Conservation (phyloP, 108 stramenopile genomes). For the Discostella pseudostelligera region DNA sequence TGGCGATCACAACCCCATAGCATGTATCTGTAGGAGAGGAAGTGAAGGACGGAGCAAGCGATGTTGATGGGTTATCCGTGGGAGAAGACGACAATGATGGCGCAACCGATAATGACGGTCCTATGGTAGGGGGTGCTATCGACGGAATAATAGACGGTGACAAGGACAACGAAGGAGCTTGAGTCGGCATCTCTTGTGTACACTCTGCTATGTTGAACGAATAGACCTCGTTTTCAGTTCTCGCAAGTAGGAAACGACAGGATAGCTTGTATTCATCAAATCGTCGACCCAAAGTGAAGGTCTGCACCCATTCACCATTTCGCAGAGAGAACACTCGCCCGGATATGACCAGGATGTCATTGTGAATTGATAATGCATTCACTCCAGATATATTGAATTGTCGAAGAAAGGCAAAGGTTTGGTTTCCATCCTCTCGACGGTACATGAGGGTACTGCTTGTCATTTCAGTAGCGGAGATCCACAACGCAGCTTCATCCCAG, state of each 20-base stretch:
- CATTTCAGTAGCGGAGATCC: no score
- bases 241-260: neutral
- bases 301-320: neutral
- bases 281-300: neutral
- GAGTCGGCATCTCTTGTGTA: neutral
- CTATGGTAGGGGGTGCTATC: no score
- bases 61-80: no score
- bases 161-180: no score
- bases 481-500: neutral
- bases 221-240: neutral
- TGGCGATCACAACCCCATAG: no score
- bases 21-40: no score
- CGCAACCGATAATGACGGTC: no score
- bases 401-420: neutral
- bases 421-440: conserved; percentile 1
- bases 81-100: no score
- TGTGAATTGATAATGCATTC: neutral
- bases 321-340: neutral
- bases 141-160: no score
- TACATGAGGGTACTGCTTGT: neutral
- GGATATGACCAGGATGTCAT: neutral
- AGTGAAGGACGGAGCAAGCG: no score
- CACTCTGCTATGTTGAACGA: neutral
- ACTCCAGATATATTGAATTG: neutral
- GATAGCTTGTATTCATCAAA: neutral